A percentile compares a stretch with the other conserved stretches of the same genome.
phyloP scores from a whole-genome alignment of 257 asterid species.

The Apocynum venetum region DNA sequence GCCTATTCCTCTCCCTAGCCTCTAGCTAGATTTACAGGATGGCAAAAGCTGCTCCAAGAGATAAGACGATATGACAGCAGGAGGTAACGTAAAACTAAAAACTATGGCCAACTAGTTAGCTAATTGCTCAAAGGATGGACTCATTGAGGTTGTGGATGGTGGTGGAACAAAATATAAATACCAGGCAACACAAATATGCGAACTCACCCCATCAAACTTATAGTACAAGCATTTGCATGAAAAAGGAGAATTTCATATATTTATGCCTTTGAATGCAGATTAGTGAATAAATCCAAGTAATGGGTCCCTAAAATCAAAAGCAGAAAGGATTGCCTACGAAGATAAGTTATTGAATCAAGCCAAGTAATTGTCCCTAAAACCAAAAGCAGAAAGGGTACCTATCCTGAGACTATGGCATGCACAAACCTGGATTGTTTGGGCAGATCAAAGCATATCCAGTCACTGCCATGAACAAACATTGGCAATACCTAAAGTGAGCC shows the following conservation, averaged over 20 bases:
- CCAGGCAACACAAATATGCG: not conserved
- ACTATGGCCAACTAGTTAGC: not conserved
- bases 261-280: slow-evolving; percentile 64
- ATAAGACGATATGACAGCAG: too few relatives aligned
- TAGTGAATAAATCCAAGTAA: slow-evolving; percentile 42
- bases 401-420: slow-evolving; percentile 5
- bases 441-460: slow-evolving; percentile 77
- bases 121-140: not conserved
- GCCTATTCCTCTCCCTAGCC: not conserved
- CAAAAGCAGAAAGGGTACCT: slow-evolving; percentile 15
- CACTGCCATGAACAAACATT: slow-evolving; percentile 58
- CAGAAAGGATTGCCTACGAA: slow-evolving; percentile 15
- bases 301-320: slow-evolving; percentile 45
- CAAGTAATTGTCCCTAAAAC: too few relatives aligned
- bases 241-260: not conserved
- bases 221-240: not conserved
- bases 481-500: slow-evolving; percentile 60
- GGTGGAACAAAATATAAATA: not conserved
- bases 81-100: too few relatives aligned
- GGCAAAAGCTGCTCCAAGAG: not conserved
- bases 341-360: not conserved
- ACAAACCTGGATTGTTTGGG: slow-evolving; percentile 71
- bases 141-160: not conserved
- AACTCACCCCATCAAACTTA: slow-evolving; percentile 10
- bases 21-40: not conserved